Base-by-base conservation (phyloP, 306 rosid genomes). In the Glycine tomentella region DNA sequence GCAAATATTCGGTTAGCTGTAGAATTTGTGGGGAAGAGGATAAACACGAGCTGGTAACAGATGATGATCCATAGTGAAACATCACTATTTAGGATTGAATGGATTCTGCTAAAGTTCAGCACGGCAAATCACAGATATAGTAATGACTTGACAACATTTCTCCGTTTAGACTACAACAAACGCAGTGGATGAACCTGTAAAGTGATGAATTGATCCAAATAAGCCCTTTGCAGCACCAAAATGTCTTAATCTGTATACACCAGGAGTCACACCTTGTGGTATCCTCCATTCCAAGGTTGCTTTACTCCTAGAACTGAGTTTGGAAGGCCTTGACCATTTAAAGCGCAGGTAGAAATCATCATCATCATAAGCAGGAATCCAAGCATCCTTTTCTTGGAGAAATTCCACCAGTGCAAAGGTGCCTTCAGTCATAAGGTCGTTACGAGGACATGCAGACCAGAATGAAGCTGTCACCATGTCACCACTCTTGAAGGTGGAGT, bases 361-460 rank as follows among this genome's bases (percentile, higher is more conserved):
- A 0, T 92, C 98, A 14, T 92, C 98, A 55, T 91, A 95, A 51
- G 91, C 92, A 42, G 97, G 93, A 79, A 89, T 69, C 98, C 98
- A 95, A 40, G 63, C 77, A 33, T 87, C 89, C 72, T 89, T 84
- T 45, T 78, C 89, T 46, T 69, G 86, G 70, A 91, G 97, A 46
- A 84, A 59, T 69, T 95, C 98, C 82, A 95, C 97, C 17, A 95
- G 89, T 72, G 93, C 88, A 80, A 87, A 95, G 73, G 98, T 95
- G 48, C 97, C 97, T 84, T 95, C 98, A 14, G 95, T 95, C 98
- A 92, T 84, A 46, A 90, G 97, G 84, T 92, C 97, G 16, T 95
- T 95, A 1, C 98, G 91, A 67, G 97, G 98, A 74, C 98, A 95
- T 12, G 95, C 97, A 0, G 98, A 84, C 97, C 97, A 92, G 88